phyloP scores from a whole-genome alignment of 2,329 filamentous ascomycete species.

The Bipolaris sorokiniana region DNA sequence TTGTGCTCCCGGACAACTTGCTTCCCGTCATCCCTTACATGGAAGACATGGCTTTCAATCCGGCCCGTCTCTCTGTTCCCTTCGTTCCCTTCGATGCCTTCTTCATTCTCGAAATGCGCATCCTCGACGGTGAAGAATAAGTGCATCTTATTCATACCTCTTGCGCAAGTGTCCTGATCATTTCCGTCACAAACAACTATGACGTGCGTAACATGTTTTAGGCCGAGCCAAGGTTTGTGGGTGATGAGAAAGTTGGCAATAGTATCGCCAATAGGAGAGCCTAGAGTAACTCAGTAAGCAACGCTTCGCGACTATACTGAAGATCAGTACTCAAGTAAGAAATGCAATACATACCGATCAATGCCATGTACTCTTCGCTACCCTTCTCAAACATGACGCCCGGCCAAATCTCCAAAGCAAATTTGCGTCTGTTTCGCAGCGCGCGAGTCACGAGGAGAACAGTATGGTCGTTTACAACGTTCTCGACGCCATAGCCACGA shows the following conservation, averaged over 20 bases:
- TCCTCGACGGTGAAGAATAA: constrained; percentile 26
- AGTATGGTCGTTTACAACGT: constrained; percentile 25
- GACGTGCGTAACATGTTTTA: constrained; percentile 25
- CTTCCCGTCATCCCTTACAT: neutral
- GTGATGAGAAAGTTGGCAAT: constrained; percentile 21
- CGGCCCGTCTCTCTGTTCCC: neutral
- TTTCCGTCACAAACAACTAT: constrained; percentile 15
- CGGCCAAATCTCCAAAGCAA: constrained; percentile 23
- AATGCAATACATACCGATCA: constrained; percentile 24
- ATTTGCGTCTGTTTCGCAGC: constrained; percentile 10
- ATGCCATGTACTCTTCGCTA: constrained; percentile 23
- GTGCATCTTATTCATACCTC: constrained; percentile 7
- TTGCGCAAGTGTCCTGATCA: neutral
- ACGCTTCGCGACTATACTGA: too few species aligned
- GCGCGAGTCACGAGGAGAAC: constrained; percentile 22
- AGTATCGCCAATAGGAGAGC: constrained; percentile 28
- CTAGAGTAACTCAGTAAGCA: constrained; percentile 5
- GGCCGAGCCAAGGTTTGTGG: constrained; percentile 27
- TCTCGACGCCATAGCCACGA: constrained; percentile 21
- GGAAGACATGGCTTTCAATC: neutral
- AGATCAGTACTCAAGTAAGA: too few species aligned
- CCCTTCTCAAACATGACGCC: constrained; percentile 20
- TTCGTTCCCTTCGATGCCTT: too few species aligned
- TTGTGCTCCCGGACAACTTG: constrained; percentile 3
- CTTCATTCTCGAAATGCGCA: neutral